These are phyloP conservation scores for Penicillium palitans DNA, from an alignment of 2,329 filamentous ascomycete genomes.

Conservation along the genomic window DNA sequence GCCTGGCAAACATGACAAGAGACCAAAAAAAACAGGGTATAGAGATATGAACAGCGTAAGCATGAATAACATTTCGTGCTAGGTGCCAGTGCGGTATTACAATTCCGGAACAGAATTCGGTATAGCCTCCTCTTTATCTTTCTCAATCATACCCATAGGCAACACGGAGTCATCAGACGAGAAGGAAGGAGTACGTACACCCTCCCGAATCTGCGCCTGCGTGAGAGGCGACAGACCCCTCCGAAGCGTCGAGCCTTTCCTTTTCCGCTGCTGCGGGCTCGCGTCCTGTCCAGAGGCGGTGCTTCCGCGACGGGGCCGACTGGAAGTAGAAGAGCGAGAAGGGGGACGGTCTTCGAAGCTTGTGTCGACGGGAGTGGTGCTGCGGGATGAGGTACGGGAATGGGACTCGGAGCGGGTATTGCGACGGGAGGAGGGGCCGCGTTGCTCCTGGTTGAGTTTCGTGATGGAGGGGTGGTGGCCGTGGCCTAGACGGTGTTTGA, in stretches of 20 bases:
- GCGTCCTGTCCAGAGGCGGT: constrained; percentile 32
- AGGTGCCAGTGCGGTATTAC: constrained; percentile 25
- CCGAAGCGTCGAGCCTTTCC: constrained; percentile 32
- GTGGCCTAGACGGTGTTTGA: constrained; percentile 29
- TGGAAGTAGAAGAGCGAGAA: constrained; percentile 33
- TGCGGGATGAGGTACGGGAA: constrained; percentile 46
- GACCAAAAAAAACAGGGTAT: constrained; percentile 6
- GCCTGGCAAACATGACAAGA: not conserved
- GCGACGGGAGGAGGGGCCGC: constrained; percentile 33
- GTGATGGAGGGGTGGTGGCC: constrained; percentile 31
- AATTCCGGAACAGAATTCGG: constrained; percentile 21
- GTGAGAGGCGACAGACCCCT: constrained; percentile 39
- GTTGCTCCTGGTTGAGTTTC: constrained; percentile 31
- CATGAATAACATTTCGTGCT: constrained; percentile 1
- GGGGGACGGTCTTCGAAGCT: constrained; percentile 39
- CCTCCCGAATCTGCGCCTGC: constrained; percentile 41
- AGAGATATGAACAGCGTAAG: constrained; percentile 11
- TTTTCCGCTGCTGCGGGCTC: constrained; percentile 32
- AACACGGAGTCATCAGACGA: constrained; percentile 39
- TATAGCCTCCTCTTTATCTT: constrained; percentile 26
- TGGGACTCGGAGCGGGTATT: constrained; percentile 41
- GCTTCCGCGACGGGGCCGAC: constrained; percentile 39
- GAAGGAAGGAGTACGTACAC: constrained; percentile 34
- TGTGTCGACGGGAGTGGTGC: constrained; percentile 41
- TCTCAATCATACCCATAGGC: constrained; percentile 26